Conservation (phyloP, 768 basidiomycete species). For the Calocera viscosa region DNA sequence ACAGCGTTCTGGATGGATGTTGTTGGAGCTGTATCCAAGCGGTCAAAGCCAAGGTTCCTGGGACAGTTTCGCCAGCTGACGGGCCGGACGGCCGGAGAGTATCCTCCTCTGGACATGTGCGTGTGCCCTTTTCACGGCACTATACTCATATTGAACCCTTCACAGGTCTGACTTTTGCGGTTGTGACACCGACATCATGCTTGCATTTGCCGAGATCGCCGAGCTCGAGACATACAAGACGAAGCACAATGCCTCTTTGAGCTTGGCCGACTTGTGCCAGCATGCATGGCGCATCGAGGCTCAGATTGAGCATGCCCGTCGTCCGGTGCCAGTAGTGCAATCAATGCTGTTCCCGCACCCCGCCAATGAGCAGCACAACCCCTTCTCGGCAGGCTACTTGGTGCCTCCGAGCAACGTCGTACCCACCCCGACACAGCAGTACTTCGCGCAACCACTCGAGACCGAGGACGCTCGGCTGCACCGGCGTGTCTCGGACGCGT, state of each 20-base stretch:
- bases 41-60: background rate
- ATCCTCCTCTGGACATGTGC: background rate
- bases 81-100: background rate
- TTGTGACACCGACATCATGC: slow-evolving; percentile 64
- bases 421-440: background rate
- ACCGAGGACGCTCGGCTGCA: slow-evolving; percentile 13
- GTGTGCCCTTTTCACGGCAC: background rate
- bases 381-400: background rate
- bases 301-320: background rate
- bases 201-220: slow-evolving; percentile 61
- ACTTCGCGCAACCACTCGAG: background rate
- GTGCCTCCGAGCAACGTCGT: background rate
- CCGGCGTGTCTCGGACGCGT: slow-evolving; percentile 36
- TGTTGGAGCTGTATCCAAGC: background rate
- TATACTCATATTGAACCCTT: slow-evolving; percentile 20
- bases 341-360: background rate
- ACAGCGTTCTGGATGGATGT: background rate
- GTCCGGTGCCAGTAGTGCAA: background rate
- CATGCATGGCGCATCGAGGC: background rate
- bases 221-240: slow-evolving; percentile 59
- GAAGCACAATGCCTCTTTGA: slow-evolving; percentile 28
- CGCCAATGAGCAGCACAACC: background rate
- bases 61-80: background rate
- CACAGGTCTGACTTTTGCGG: slow-evolving; percentile 59
- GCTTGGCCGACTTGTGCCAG: background rate